phyloP scores from a whole-genome alignment of 2,329 filamentous ascomycete genomes.

The Pyricularia grisea region DNA sequence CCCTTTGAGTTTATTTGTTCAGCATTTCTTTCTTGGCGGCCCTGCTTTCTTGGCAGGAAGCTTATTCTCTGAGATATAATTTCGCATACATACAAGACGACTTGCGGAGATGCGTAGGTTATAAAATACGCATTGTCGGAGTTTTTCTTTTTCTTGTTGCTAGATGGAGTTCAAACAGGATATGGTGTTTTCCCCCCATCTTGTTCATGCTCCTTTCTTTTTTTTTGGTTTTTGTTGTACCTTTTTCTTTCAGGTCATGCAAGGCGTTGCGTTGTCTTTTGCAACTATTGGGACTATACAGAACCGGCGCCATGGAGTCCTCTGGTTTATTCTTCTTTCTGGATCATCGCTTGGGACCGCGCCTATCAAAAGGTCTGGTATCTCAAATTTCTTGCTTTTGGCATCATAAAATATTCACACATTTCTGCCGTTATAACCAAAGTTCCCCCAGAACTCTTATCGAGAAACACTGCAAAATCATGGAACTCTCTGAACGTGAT shows the following conservation, averaged over 20 bases:
- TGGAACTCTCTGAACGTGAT: background rate
- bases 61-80: background rate
- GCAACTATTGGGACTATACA: background rate
- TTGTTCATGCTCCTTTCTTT: background rate
- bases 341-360: background rate
- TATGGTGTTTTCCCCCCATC: background rate
- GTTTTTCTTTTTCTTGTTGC: background rate
- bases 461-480: background rate
- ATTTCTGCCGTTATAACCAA: background rate
- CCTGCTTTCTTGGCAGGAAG: background rate
- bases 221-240: background rate
- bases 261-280: background rate
- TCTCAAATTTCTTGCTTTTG: background rate
- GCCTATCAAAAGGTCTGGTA: background rate
- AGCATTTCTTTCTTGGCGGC: background rate
- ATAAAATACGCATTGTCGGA: background rate
- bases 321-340: background rate
- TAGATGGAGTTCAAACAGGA: background rate
- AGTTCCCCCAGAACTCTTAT: background rate
- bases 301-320: conserved; percentile 1
- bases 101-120: background rate
- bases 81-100: background rate
- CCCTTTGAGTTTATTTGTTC: background rate
- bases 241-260: background rate
- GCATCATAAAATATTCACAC: background rate